These are phyloP conservation scores for Globisporangium splendens DNA, from an alignment of 352 stramenopile genomes.

Conservation along the genomic window DNA sequence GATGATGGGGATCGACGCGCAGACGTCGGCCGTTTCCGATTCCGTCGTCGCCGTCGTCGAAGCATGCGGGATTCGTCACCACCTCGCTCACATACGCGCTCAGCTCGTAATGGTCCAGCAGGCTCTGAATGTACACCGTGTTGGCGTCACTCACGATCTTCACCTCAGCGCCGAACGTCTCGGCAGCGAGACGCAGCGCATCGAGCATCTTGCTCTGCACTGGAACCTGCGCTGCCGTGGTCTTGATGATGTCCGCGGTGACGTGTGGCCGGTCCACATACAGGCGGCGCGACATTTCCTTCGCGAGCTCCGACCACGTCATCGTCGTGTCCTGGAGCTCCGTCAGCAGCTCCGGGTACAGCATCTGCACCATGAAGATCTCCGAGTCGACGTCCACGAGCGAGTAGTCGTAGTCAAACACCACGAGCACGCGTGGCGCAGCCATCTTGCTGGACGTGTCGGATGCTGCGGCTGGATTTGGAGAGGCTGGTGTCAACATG, in stretches of 20 bases:
- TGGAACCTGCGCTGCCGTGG: conserved; percentile 25
- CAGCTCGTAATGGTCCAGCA: conserved; percentile 32
- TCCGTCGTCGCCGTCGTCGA: conserved; percentile 10
- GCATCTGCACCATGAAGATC: conserved; percentile 23
- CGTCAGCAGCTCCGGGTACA: conserved; percentile 27
- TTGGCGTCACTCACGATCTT: conserved; percentile 52
- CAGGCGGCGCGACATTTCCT: conserved; percentile 29
- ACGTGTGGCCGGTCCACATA: conserved; percentile 20
- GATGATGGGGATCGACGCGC: conserved; percentile 35
- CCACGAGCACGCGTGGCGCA: conserved; percentile 24
- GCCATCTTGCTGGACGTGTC: background rate
- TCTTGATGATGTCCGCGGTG: conserved; percentile 20
- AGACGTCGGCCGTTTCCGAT: conserved; percentile 13
- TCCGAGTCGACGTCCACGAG: conserved; percentile 50
- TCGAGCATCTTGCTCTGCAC: conserved; percentile 37
- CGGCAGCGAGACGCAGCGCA: conserved; percentile 35
- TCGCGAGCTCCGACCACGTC: conserved; percentile 23
- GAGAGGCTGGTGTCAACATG: too few relatives aligned
- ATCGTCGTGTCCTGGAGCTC: conserved; percentile 15
- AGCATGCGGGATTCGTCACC: conserved; percentile 34
- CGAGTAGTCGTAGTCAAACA: conserved; percentile 51
- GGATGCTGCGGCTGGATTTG: too few relatives aligned
- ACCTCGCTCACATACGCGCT: conserved; percentile 27
- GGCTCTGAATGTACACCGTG: conserved; percentile 42
- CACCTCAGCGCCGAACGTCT: conserved; percentile 25